phyloP scores from a whole-genome alignment of 352 stramenopile genomes.

The Synura sp. region DNA sequence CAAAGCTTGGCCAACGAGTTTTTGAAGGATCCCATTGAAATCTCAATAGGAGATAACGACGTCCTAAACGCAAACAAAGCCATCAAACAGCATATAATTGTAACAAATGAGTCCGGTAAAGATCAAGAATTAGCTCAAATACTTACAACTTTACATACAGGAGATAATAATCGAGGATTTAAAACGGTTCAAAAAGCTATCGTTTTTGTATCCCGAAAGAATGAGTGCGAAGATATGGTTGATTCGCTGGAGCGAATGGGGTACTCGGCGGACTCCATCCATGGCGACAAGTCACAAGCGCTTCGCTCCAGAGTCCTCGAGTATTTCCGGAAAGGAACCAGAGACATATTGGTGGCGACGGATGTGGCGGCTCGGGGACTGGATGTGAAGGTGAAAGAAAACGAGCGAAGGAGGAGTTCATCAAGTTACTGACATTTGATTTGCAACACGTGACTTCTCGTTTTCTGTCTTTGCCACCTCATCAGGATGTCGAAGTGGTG shows the following conservation, averaged over 20 bases:
- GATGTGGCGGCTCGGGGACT: slow-evolving; percentile 38
- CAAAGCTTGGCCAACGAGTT: slow-evolving; percentile 93
- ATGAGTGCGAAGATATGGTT: not conserved
- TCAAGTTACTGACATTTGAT: too few species aligned
- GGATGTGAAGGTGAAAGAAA: not conserved
- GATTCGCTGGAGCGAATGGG: not conserved
- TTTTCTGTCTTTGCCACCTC: too few species aligned
- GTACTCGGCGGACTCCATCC: slow-evolving; percentile 56
- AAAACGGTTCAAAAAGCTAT: slow-evolving; percentile 15
- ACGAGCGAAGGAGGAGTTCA: too few species aligned
- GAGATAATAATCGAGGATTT: not conserved
- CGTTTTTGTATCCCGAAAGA: slow-evolving; percentile 17
- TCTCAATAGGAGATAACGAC: slow-evolving; percentile 62
- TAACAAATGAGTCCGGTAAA: not conserved
- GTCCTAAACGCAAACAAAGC: slow-evolving; percentile 36
- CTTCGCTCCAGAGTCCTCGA: slow-evolving; percentile 88
- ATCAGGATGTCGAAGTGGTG: not conserved
- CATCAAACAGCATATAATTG: slow-evolving; percentile 9
- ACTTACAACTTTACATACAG: not conserved
- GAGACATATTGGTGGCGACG: slow-evolving; percentile 35
- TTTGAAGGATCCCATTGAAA: slow-evolving; percentile 92
- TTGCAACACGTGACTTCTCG: too few species aligned
- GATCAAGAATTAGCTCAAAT: not conserved
- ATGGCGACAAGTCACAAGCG: slow-evolving; percentile 97
- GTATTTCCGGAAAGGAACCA: slow-evolving; percentile 90